Conservation (phyloP, 305 asterid species). For the Andrographis paniculata region DNA sequence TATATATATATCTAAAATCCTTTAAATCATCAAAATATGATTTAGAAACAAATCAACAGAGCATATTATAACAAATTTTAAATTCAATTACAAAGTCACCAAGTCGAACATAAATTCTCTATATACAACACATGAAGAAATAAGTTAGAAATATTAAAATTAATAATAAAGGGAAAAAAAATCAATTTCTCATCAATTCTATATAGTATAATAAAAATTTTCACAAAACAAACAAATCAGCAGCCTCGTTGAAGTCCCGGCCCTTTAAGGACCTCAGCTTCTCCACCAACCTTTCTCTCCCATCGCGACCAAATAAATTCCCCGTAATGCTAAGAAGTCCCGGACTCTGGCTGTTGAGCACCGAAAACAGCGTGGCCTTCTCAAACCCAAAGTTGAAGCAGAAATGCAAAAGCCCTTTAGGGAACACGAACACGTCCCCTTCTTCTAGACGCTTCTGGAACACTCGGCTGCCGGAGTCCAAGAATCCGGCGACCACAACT, state of each 20-base stretch:
- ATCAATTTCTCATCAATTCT: too few species aligned
- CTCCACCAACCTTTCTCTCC: conserved; percentile 22
- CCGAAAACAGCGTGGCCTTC: conserved; percentile 41
- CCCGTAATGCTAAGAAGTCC: conserved; percentile 43
- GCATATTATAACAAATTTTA: too few species aligned
- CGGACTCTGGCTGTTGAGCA: conserved; percentile 69
- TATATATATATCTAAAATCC: too few species aligned
- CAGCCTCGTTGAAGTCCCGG: conserved; percentile 31
- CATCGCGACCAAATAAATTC: conserved; percentile 32
- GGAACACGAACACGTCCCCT: conserved; percentile 65
- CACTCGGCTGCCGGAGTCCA: conserved; percentile 36
- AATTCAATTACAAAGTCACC: too few species aligned
- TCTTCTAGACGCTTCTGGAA: conserved; percentile 37
- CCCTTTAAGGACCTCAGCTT: conserved; percentile 21
- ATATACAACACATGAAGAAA: too few species aligned
- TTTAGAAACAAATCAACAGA: too few species aligned
- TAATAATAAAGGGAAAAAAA: too few species aligned
- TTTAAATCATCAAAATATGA: too few species aligned
- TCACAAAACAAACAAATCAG: conserved; percentile 27
- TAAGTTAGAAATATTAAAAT: too few species aligned
- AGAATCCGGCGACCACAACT: conserved; percentile 37
- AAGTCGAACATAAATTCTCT: too few species aligned
- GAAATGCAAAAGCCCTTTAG: conserved; percentile 63
- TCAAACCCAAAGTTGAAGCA: conserved; percentile 53
- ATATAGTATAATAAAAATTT: neutral